Evolutionary conservation across 169 alveolate species (phyloP), one percentile per base, ranked within the genome.

Genomic region (Plasmodium gallinaceum): DNA sequence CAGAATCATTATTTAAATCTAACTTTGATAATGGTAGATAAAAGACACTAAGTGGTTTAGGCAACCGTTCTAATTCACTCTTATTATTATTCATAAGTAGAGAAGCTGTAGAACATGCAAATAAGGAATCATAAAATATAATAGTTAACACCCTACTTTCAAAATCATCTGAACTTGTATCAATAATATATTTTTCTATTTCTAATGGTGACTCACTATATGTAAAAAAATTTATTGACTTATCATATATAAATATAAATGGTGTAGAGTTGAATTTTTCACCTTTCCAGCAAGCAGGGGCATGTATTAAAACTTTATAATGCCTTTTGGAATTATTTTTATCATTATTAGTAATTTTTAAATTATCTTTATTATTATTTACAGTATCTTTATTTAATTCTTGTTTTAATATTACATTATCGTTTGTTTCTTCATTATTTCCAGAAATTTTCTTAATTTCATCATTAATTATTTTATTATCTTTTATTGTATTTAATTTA

Each of bases 241-340:
- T 76, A 10, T 76, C 89, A 32, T 76, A 76, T 2, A 65, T 76
- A 48, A 76, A 76, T 45, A 76, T 51, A 58, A 45, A 76, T 6
- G 89, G 89, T 6, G 89, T 76, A 22, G 70, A 43, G 10, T 76
- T 62, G 48, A 76, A 76, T 42, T 76, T 76, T 46, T 45, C 75
- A 39, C 89, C 89, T 51, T 76, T 76, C 89, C 89, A 76, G 43
- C 89, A 76, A 37, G 89, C 89, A 57, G 89, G 89, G 7, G 89
- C 89, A n/a, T 76, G 89, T 5, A 76, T 76, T 42, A 76, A 22
- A 18, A 76, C 75, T 48, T 76, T 76, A 57, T 76, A 76, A 14
- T 76, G 89, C 42, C 51, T 76, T 10, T 48, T 51, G 46, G 26
- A 48, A 6, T 45, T 76, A 48, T 26, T 46, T 64, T 26, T 52